Conservation (phyloP, 1,284 basidiomycete genomes). For the Fomes fomentarius region DNA sequence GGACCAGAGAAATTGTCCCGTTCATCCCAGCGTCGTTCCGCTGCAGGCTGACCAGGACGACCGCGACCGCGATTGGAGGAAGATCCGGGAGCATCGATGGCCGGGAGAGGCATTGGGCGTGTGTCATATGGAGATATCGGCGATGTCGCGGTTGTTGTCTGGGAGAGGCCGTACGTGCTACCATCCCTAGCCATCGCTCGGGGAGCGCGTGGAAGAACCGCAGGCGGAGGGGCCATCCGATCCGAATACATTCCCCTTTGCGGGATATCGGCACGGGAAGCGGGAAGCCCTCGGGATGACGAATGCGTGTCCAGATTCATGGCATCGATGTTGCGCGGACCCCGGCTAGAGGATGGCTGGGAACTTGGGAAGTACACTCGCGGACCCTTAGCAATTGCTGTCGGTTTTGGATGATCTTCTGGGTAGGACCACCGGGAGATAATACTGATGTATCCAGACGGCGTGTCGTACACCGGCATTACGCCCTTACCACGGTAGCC, state of each 20-base stretch:
- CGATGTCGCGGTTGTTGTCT: neutral
- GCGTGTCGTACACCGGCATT: conserved; percentile 16
- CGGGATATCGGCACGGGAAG: conserved; percentile 9
- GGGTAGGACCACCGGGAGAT: conserved; percentile 3
- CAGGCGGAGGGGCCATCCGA: conserved; percentile 27
- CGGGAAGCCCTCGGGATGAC: conserved; percentile 6
- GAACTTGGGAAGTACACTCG: conserved; percentile 20
- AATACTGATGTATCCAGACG: conserved; percentile 19
- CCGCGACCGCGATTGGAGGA: neutral
- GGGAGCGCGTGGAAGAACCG: conserved; percentile 35
- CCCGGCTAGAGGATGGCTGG: neutral
- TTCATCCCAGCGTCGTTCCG: conserved; percentile 17
- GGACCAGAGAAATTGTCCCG: conserved; percentile 3
- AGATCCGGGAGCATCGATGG: neutral
- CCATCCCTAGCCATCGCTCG: conserved; percentile 38
- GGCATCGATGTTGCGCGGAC: conserved; percentile 19
- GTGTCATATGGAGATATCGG: conserved; percentile 5
- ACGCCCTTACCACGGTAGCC: neutral
- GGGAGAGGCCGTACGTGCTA: neutral
- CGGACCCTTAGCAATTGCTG: conserved; percentile 1
- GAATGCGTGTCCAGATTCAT: conserved; percentile 33
- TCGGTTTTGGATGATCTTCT: neutral
- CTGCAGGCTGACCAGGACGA: neutral
- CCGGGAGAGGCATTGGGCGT: neutral
- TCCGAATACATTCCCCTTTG: conserved; percentile 29